Conservation (phyloP, 2,329 filamentous ascomycete species). For the Paecilomyces niveus region DNA sequence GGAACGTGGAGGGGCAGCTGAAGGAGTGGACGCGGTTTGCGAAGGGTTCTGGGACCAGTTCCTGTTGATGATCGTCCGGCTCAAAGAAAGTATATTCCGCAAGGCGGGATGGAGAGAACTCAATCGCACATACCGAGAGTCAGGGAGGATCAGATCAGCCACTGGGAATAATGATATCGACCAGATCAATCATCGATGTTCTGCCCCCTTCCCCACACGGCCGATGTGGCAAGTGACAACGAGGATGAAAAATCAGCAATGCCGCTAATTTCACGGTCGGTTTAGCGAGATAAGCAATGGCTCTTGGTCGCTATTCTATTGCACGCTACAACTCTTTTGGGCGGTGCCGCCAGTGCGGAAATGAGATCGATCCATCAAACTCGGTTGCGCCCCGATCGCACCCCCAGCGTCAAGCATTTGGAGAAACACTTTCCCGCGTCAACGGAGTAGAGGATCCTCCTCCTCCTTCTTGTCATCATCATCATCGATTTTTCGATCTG, state of each 20-base stretch:
- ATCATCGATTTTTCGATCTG: not conserved
- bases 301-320: not conserved
- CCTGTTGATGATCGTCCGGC: not conserved
- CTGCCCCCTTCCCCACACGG: not conserved
- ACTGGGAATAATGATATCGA: not conserved
- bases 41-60: not conserved
- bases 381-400: not conserved
- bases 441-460: not conserved
- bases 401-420: not conserved
- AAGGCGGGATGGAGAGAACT: not conserved
- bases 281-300: not conserved
- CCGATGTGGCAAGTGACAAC: not conserved
- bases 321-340: not conserved
- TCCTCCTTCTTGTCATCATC: not conserved
- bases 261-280: not conserved
- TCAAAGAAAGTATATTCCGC: not conserved
- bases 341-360: not conserved
- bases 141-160: not conserved
- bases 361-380: not conserved
- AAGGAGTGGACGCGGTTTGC: not conserved
- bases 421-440: not conserved
- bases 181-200: not conserved
- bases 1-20: not conserved
- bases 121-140: not conserved
- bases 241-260: not conserved